Conservation (phyloP, 129 eudicot species). For the Pittosporum tobira region DNA sequence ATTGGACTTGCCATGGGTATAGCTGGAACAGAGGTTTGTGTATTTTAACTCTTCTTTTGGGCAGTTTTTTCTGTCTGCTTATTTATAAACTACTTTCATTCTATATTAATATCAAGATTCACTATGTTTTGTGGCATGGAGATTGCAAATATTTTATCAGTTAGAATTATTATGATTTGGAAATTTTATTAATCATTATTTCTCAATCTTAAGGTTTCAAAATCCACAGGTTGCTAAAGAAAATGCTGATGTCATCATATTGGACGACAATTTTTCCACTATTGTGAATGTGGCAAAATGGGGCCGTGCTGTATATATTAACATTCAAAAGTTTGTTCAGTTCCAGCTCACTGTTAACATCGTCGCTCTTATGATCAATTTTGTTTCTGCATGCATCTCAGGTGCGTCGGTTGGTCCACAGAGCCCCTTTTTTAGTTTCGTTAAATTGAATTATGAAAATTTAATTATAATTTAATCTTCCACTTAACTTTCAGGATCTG, state of each 20-base stretch:
- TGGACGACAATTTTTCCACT: constrained; percentile 86
- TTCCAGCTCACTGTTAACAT: constrained; percentile 82
- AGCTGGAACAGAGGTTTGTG: constrained; percentile 84
- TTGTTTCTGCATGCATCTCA: constrained; percentile 78
- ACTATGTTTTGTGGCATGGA: no score
- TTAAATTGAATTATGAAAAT: no score
- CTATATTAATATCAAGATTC: no score
- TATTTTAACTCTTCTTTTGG: background rate
- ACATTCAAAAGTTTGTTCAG: constrained; percentile 90
- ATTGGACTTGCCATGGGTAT: constrained; percentile 94
- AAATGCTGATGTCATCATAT: constrained; percentile 79
- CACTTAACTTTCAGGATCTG: constrained; percentile 45
- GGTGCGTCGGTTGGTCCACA: constrained; percentile 28
- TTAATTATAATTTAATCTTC: background rate
- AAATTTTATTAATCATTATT: background rate
- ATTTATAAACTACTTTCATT: background rate
- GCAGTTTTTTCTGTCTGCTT: background rate
- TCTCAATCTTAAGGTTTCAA: background rate
- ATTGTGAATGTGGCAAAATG: constrained; percentile 82
- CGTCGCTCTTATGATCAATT: constrained; percentile 89
- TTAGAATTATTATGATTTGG: no score
- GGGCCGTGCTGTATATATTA: constrained; percentile 89
- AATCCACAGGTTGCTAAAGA: constrained; percentile 72
- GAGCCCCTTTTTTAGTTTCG: background rate
- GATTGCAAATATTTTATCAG: no score